Percentiles rank a stretch among this genome's conserved stretches.
Evolutionary conservation across 495 filamentous ascomycete species (phyloP).

Genomic region (Penicillium soppii): DNA sequence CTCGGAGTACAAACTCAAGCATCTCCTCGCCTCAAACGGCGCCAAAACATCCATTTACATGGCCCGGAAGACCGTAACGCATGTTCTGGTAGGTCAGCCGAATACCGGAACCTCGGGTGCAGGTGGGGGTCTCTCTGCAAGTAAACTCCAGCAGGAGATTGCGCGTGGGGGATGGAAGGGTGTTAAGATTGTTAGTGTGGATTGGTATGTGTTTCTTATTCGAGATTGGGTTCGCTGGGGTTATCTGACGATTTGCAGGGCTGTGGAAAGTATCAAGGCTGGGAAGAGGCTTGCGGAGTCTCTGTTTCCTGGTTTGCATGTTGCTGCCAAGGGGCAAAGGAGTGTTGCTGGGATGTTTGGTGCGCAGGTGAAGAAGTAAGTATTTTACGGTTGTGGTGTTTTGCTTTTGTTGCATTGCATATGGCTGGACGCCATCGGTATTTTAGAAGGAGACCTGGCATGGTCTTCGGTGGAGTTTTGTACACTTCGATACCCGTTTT

Average conservation of each 20-base stretch:
- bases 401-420: not conserved
- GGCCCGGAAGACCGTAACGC: slow-evolving; percentile 72
- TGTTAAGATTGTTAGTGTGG: slow-evolving; percentile 78
- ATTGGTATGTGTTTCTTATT: slow-evolving; percentile 63
- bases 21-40: slow-evolving; percentile 70
- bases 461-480: not conserved
- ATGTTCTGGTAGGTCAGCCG: slow-evolving; percentile 78
- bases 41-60: slow-evolving; percentile 66
- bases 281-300: slow-evolving; percentile 74
- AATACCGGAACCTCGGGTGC: slow-evolving; percentile 47
- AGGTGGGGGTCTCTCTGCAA: slow-evolving; percentile 76
- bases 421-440: not conserved
- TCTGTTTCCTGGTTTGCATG: slow-evolving; percentile 60
- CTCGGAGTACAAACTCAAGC: slow-evolving; percentile 84
- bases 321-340: slow-evolving; percentile 59
- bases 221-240: not conserved
- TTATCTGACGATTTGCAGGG: slow-evolving; percentile 42
- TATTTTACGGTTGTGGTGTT: not conserved
- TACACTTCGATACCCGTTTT: slow-evolving; percentile 5
- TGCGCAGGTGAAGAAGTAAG: slow-evolving; percentile 2
- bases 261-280: slow-evolving; percentile 73
- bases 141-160: slow-evolving; percentile 85
- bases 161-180: slow-evolving; percentile 52
- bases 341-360: slow-evolving; percentile 58
- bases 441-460: not conserved